A percentile compares a stretch with the other conserved stretches of the same genome.
Evolutionary conservation across 352 stramenopile genomes (phyloP).

Genomic region (Globisporangium okanoganense): DNA sequence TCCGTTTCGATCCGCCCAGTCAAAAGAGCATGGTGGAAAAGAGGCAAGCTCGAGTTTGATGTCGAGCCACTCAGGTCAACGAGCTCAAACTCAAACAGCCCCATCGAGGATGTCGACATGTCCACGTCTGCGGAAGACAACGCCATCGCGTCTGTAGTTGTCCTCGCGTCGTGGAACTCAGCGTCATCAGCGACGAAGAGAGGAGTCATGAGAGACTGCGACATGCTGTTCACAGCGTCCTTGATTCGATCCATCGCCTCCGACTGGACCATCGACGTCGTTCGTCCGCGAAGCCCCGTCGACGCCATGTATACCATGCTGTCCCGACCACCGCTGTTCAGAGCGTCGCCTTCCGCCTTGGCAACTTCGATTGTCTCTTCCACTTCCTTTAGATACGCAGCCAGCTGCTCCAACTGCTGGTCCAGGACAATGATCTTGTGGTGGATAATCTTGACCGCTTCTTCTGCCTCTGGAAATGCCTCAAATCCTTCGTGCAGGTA

Average conservation of each 20-base stretch:
- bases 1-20: constrained; percentile 72
- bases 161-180: constrained; percentile 79
- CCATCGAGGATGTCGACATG: constrained; percentile 53
- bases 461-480: constrained; percentile 63
- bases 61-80: constrained; percentile 76
- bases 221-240: constrained; percentile 63
- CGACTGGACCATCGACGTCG: constrained; percentile 18
- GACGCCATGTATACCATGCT: constrained; percentile 53
- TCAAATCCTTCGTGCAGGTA: constrained; percentile 84
- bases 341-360: constrained; percentile 51
- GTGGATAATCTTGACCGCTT: constrained; percentile 81
- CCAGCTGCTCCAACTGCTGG: constrained; percentile 64
- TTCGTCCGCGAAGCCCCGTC: constrained; percentile 16
- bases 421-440: constrained; percentile 78
- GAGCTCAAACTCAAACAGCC: constrained; percentile 83
- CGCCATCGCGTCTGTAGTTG: constrained; percentile 31
- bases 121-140: constrained; percentile 29
- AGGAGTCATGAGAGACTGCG: constrained; percentile 67
- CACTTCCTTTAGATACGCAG: constrained; percentile 63
- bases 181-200: constrained; percentile 80
- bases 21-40: constrained; percentile 83
- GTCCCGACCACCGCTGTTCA: constrained; percentile 41
- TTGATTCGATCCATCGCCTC: constrained; percentile 58
- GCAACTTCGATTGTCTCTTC: constrained; percentile 66
- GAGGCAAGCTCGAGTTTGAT: constrained; percentile 39